phyloP scores from a whole-genome alignment of 164 flowering plant species.

The Magnolia kwangsiensis region DNA sequence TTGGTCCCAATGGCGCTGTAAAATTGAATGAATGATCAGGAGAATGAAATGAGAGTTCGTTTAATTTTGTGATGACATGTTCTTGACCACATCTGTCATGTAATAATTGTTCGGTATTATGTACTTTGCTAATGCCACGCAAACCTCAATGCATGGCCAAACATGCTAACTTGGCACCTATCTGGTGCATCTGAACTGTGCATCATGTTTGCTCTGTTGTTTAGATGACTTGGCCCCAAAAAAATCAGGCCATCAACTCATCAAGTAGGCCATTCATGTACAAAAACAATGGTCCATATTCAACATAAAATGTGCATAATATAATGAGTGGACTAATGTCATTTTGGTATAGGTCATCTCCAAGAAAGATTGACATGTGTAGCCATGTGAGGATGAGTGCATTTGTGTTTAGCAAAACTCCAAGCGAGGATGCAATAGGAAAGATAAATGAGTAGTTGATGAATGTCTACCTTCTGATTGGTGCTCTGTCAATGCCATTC shows the following conservation, averaged over 20 bases:
- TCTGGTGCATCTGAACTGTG: not conserved
- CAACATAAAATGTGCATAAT: not conserved
- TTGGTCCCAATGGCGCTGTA: constrained; percentile 20
- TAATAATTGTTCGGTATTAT: too few species aligned
- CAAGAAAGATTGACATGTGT: not conserved
- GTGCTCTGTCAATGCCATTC: constrained; percentile 12
- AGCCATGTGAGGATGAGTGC: not conserved
- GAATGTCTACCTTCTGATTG: constrained; percentile 11
- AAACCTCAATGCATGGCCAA: not conserved
- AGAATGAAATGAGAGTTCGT: not conserved
- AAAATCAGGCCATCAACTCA: not conserved
- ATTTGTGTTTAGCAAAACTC: not conserved
- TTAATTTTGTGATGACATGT: not conserved
- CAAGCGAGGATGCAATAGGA: not conserved
- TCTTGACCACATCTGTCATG: not conserved
- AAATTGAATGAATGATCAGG: constrained; percentile 1
- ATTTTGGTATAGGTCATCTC: not conserved
- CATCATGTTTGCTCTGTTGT: not conserved
- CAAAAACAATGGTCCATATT: not conserved
- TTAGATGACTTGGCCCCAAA: not conserved
- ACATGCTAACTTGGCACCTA: not conserved
- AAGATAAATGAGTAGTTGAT: not conserved
- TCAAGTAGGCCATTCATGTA: not conserved
- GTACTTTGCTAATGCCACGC: not conserved
- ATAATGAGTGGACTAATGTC: not conserved